Evolutionary conservation across 306 rosid genomes (phyloP), one percentile per base, ranked within the genome.

Genomic region (Acacia confusa): DNA sequence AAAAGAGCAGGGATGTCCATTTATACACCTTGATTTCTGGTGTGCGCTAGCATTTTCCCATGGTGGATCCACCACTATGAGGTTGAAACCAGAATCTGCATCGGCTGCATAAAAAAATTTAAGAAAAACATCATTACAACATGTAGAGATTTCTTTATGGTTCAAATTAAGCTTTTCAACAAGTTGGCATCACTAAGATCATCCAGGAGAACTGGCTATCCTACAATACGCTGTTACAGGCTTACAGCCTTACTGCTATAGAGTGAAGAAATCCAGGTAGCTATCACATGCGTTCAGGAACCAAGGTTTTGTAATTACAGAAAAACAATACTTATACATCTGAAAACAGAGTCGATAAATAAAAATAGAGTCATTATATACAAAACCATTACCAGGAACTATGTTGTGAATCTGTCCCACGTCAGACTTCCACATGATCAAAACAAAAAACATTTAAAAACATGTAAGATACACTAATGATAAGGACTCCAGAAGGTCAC

Each of bases 21-120:
- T 40, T 20, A 41, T 22, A 81, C 75, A 90, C 98, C 91, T 92
- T 47, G 73, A 87, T 86, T 95, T 95, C 85, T 92, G 97, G 67
- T 36, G 85, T 47, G 95, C 98, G 82, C 98, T 95, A 71, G 92
- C 97, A 89, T 92, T 95, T 87, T 95, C 98, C 98, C 97, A 92
- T 28, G 98, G 98, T 13, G 98, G 98, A 85, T 95, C 97, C 30
- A 95, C 79, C 78, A 92, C 84, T 71, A 92, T 92, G 74, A 92
- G 90, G 85, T 88, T 91, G 88, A 89, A 95, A 79, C 97, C 97
- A 79, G 81, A 83, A 82, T 86, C 86, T 71, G 88, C 34, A 45
- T 87, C 82, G 53, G 84, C 95, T 92, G 88, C 81, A 81, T 7
- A 73, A 58, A 72, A 72, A 71, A 77, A 36, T 36, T 67, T 15